Base-by-base conservation (phyloP, 2,329 filamentous ascomycete genomes). In the Lojkania enalia region DNA sequence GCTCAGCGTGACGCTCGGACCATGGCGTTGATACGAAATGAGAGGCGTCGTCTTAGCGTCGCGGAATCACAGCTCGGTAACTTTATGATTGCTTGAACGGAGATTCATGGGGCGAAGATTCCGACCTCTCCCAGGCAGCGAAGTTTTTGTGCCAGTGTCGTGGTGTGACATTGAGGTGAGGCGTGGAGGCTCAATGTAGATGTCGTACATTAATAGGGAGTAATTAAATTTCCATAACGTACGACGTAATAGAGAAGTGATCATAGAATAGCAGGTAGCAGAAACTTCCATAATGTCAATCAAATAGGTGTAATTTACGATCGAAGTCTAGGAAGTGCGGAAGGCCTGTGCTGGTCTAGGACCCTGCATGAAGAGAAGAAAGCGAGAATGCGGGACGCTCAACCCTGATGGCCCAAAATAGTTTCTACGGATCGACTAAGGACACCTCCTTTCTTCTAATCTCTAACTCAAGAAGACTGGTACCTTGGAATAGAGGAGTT, bases 11-110 rank as follows among this genome's bases (percentile, higher is more conserved):
- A 31, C 6, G 39, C 39, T 20, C 23, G 41, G 41, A 31, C 41
- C 33, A 29, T 21, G 41, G 9, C 25, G 32, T 33, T 38, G 31
- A 37, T 15, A 31, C 25, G 41, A 44, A 27, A 44, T 20, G 23
- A 37, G 23, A 32, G 41, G 30, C 9, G 6, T 23, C 13, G 14
- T 36, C 9, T 31, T 20, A 25, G 25, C 37, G 23, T 40, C 18
- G n/a, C 37, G 30, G 14, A 27, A 9, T 27, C 23, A 27, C n/a
- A 36, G 18, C 5, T 7, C 16, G 33, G 11, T n/a, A 7, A 9
- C n/a, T 16, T 36, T 16, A 20, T 16, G 7, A 16, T 9, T 20
- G 14, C 33, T 9, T 9, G 7, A 19, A 15, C 11, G n/a, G 5
- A 20, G 14, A 15, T 20, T 36, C n/a, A n/a, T n/a, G n/a, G n/a